Evolutionary conservation across 768 basidiomycete species (phyloP), one percentile per base, ranked within the genome.

Genomic region (Auricularia sp.): DNA sequence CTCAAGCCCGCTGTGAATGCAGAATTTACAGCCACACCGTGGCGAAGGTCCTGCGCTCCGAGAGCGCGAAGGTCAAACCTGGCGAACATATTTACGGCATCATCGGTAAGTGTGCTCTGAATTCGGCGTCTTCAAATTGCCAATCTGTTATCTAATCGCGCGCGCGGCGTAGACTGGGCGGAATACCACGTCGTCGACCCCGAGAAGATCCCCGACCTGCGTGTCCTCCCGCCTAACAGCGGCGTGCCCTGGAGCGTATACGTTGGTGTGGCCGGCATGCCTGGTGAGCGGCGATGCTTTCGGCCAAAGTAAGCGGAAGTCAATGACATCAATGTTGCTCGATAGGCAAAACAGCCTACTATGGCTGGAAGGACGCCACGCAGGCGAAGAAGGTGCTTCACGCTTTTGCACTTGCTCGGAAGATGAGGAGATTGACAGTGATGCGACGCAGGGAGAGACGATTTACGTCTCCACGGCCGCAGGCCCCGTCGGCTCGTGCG

Each of bases 401-500:
- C 16, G 3, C 36, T 18, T 18, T 10, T 18, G 21, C 47, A 51
- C 14, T 51, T 51, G 18, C 1, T 6, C 21, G 1, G 11, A 6
- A 21, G 7, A 18, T 8, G 11, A 51, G 47, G 18, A 18, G 6
- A 18, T 21, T 51, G 47, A 18, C 47, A 2, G 2, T 23, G 14
- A 51, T 18, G 6, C 47, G 18, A 51, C 23, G 14, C 54, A 79
- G 76, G 83, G 83, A 8, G 81, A 85, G 65, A 76, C 74, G 1
- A 80, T 76, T 14, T 85, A 83, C 66, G 77, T 86, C 12, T 75
- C 74, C 2, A 74, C 80, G 2, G 83, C 77, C 0, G 75, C 77
- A 8, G 80, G 80, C 68, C 53, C 85, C 14, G 87, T 90, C 35
- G 88, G 87, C 66, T 82, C 83, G 83, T 85, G 70, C 54, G 84